Base-by-base conservation (phyloP, 2,329 filamentous ascomycete genomes). In the Phyllachora maydis region DNA sequence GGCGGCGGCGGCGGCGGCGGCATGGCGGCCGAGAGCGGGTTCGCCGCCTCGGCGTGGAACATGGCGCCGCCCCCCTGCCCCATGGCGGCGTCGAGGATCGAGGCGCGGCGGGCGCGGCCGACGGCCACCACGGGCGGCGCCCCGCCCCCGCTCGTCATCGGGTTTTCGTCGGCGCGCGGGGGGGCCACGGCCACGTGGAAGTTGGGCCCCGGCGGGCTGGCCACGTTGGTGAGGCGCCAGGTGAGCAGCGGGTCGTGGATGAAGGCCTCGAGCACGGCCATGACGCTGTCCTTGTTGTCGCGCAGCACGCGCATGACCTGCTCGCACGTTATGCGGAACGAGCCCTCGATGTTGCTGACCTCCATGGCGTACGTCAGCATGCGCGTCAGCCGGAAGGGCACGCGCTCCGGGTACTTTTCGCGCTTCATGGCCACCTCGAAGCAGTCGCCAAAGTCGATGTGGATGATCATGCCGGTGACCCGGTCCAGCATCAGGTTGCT, bases 281-380 rank as follows among this genome's bases (percentile, higher is more conserved):
- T 93, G 28, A 99, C 65, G 19, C 82, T 92, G 53, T 98, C 88
- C 51, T 98, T 98, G 50, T 98, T 98, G 35, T 88, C 82, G 27
- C 88, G 63, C 33, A 99, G 56, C 9, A 99, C 83, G 30, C 88
- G 69, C 88, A 99, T 99, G 23, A 93, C 85, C 37, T 92, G 83
- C 50, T 98, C 90, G 38, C 85, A 98, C 5, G 88, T 95, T 28
- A 92, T 95, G 30, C 90, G 71, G 60, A 92, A 99, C 49, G 81
- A 92, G 37, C 88, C 88, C 49, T 98, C 88, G 35, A 98, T 98
- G 43, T 99, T 99, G 62, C 83, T 93, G 26, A 98, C 88, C 52
- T 99, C 88, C 88, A 99, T 98, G 12, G 90, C 90, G 43, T 93
- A 98, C 1, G 90, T 99, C 50, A 98, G 67, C 88, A 99, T 99